Evolutionary conservation across 2,329 filamentous ascomycete species (phyloP), one percentile per base, ranked within the genome.

Genomic region (Amesomyces nigricolor): DNA sequence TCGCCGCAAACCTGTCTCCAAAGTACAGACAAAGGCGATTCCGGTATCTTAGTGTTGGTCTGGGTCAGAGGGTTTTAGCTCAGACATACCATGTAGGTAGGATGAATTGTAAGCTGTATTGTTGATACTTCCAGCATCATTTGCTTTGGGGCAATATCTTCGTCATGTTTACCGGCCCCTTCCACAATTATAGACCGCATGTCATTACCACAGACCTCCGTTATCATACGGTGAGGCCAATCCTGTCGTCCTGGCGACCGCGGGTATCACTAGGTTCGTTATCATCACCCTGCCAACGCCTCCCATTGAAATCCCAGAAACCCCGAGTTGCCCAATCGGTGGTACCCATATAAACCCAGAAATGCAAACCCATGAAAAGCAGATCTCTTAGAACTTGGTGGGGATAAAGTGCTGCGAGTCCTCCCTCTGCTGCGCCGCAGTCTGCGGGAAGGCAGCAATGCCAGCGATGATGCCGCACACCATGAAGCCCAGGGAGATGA

Each of bases 401-500:
- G 63, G 62, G 14, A 65, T 61, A 43, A 65, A 65, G 8, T 65
- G 52, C 37, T 87, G 73, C 1, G 87, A 87, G 64, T 88, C 86
- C 51, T 81, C 73, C 68, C 86, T 75, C 66, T 90, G 87, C 69
- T 90, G 75, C 19, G 75, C 75, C 62, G 83, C 86, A 1, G 82
- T 83, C 69, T 91, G 78, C 0, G 83, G 85, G 65, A 91, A 91
- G 7, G 87, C 87, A 0, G 87, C 88, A 42, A 92, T 78, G 1
- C 86, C 88, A 4, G 85, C 86, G n/a, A 91, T 70, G 60, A 92
- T 91, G 2, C 83, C 87, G 13, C 75, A 75, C 5, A 83, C 79
- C 85, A 91, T 89, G 67, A 92, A 84, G 0, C 78, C 59, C 22
- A 91, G 65, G 0, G 86, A 88, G 51, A 92, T 79, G 50, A 91